phyloP scores from a whole-genome alignment of 495 filamentous ascomycete species.

The Polyplosphaeria fusca region DNA sequence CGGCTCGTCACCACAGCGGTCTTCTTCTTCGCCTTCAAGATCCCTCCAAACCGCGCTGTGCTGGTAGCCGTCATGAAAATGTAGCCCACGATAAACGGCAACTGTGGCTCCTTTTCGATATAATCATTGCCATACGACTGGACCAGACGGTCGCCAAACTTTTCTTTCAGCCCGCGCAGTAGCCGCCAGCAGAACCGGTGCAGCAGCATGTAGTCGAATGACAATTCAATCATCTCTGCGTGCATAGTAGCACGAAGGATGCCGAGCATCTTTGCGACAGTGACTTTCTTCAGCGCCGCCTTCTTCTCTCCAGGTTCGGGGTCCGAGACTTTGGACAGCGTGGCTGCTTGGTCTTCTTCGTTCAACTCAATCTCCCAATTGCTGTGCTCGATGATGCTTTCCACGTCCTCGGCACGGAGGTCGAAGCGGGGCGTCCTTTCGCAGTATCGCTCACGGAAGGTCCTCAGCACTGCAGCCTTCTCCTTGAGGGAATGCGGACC shows the following conservation, averaged over 20 bases:
- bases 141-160: no score
- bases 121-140: no score
- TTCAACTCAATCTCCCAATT: background rate
- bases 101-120: no score
- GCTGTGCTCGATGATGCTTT: background rate
- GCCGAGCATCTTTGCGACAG: background rate
- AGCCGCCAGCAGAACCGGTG: background rate
- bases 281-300: background rate
- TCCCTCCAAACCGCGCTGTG: no score
- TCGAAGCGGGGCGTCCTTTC: background rate
- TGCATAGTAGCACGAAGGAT: background rate
- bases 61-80: no score
- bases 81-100: no score
- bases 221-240: background rate
- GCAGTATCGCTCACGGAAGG: background rate
- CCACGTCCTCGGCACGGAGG: background rate
- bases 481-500: background rate
- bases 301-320: background rate
- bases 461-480: background rate
- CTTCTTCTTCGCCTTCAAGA: no score
- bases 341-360: background rate
- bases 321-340: background rate
- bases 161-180: background rate
- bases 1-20: no score
- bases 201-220: background rate